Percentiles rank a stretch among this genome's conserved stretches.
phyloP scores from a whole-genome alignment of 23 red algal species.

The Gracilaria caudata region DNA sequence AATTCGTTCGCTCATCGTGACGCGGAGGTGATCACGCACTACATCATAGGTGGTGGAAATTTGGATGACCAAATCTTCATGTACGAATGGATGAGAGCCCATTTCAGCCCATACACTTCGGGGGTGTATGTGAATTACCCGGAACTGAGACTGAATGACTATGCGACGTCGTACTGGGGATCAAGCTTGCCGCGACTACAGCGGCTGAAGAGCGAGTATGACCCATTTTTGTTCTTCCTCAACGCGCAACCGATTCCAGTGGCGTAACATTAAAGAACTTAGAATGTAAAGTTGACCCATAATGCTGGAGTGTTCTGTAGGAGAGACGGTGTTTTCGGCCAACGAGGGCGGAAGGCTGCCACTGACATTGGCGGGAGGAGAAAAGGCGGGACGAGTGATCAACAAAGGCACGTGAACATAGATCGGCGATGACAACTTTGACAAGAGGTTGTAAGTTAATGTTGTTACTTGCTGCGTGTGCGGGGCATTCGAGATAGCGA shows the following conservation, averaged over 20 bases:
- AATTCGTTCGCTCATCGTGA: constrained; percentile 64
- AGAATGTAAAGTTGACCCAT: neutral
- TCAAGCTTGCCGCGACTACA: constrained; percentile 26
- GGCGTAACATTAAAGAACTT: neutral
- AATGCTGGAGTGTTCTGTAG: neutral
- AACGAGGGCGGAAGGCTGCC: neutral
- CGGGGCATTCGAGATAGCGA: neutral
- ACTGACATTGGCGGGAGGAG: neutral
- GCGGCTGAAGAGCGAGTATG: constrained; percentile 35
- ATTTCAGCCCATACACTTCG: constrained; percentile 29
- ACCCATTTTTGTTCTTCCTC: constrained; percentile 54
- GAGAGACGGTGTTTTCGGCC: too few species aligned
- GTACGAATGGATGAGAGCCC: constrained; percentile 61
- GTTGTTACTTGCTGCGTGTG: neutral
- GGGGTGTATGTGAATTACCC: constrained; percentile 70
- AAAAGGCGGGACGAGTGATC: neutral
- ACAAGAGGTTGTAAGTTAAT: too few species aligned
- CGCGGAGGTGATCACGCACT: constrained; percentile 66
- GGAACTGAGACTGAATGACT: constrained; percentile 30
- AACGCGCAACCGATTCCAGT: constrained; percentile 65
- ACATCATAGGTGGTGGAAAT: constrained; percentile 54
- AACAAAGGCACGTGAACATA: too few species aligned
- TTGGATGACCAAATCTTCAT: constrained; percentile 19
- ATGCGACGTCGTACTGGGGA: constrained; percentile 62
- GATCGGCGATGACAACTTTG: too few species aligned